Percentiles rank a stretch among this genome's conserved stretches.
Evolutionary conservation across 495 filamentous ascomycete genomes (phyloP).

Genomic region (Xeromyces bisporus): DNA sequence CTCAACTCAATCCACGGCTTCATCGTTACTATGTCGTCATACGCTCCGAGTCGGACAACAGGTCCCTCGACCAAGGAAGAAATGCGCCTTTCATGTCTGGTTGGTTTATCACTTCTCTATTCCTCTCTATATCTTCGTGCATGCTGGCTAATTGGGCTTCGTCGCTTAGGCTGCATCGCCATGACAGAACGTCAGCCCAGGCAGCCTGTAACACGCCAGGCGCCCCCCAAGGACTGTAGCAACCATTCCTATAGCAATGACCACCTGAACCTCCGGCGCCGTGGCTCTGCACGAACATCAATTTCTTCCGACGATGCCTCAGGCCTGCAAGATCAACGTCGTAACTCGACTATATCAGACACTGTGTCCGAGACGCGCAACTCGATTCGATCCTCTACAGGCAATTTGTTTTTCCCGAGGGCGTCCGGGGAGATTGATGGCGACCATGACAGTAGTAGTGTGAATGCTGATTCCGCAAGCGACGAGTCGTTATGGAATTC

Average conservation of each 20-base stretch:
- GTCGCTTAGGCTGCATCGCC: not conserved
- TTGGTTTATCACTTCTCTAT: too few species aligned
- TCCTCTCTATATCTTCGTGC: too few species aligned
- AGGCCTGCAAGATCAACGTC: slow-evolving; percentile 29
- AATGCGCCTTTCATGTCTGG: too few species aligned
- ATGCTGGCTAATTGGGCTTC: too few species aligned
- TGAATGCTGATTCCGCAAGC: slow-evolving; percentile 9
- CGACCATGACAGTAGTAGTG: not conserved
- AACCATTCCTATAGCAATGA: slow-evolving; percentile 1
- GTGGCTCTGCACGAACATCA: slow-evolving; percentile 22
- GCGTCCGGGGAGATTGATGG: slow-evolving; percentile 5
- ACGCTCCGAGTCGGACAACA: too few species aligned
- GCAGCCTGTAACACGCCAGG: not conserved
- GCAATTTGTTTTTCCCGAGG: slow-evolving; percentile 55
- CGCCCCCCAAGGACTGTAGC: slow-evolving; percentile 1
- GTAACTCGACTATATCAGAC: slow-evolving; percentile 63
- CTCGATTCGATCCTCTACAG: slow-evolving; percentile 51
- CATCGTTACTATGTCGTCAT: too few species aligned
- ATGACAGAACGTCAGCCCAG: slow-evolving; percentile 3
- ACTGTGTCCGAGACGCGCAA: slow-evolving; percentile 47
- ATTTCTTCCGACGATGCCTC: slow-evolving; percentile 19
- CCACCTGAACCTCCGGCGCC: slow-evolving; percentile 21
- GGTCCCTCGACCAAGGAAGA: too few species aligned
- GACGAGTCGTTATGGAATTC: slow-evolving; percentile 58
- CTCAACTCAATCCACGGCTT: too few species aligned